Base-by-base conservation (phyloP, 768 basidiomycete genomes). In the Hericium alpestre region DNA sequence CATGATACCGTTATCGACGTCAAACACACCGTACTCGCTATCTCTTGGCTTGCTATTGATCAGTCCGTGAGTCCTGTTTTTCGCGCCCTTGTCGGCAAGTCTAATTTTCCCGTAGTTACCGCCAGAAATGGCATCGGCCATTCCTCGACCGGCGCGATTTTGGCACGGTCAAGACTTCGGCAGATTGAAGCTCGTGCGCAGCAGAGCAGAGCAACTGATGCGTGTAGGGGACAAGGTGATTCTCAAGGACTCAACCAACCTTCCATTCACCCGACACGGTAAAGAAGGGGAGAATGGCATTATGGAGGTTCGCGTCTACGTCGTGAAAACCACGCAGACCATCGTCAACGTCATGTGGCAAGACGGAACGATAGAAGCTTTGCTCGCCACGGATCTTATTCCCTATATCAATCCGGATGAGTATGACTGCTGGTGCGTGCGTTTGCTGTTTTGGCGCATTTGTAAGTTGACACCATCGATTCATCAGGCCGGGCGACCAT, bases 321-420 rank as follows among this genome's bases (percentile, higher is more conserved):
- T 79, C 25, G 86, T 95, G 18, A 78, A 74, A 46, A 82, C 88
- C 71, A 88, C 87, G 3, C 73, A 77, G 55, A 87, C 91, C n/a
- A 73, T 69, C 9, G 73, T 88, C 23, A 77, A 80, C 25, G 74
- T 97, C 37, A 67, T 94, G 11, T 97, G 94, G 94, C 93, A 96
- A 73, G 84, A 91, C 66, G 93, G 92, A 22, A 77, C 74, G 18
- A 73, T 69, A 51, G 87, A 92, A 70, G 77, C 73, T 2, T 55
- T 86, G 40, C 76, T 71, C 48, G 78, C 90, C 22, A 79, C 75
- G 10, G 77, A 83, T 20, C 71, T 94, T 18, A 82, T 93, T 46
- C 92, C 91, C 3, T 87, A 94, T 66, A 67, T 87, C 53, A 90
- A 90, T 59, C 81, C 91, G 10, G 93, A 95, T 68, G 93, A 96